Percentiles rank a stretch among this genome's conserved stretches.
phyloP scores from a whole-genome alignment of 352 stramenopile genomes.

The Ophiocytium majus region DNA sequence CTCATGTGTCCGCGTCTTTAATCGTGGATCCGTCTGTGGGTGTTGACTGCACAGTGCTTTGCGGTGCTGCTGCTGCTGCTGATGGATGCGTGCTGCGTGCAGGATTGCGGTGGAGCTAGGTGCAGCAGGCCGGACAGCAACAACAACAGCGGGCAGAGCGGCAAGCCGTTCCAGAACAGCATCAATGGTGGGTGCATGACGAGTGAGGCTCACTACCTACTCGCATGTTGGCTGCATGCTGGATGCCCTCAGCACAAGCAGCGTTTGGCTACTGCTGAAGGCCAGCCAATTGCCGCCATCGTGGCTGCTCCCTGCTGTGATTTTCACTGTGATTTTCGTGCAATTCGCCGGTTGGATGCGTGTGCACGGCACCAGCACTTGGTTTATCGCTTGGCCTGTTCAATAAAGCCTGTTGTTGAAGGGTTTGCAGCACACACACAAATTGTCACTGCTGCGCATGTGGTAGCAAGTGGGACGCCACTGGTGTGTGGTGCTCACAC shows the following conservation, averaged over 20 bases:
- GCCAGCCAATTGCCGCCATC: background rate
- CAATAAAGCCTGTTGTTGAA: too few relatives aligned
- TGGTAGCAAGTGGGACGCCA: too few relatives aligned
- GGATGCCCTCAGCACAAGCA: background rate
- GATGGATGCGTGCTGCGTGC: too few relatives aligned
- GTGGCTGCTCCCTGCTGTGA: background rate
- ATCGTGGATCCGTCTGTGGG: too few relatives aligned
- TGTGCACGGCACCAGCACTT: background rate
- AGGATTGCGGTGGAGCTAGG: background rate
- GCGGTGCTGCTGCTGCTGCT: background rate
- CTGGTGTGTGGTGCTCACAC: too few relatives aligned
- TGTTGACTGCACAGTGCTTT: background rate
- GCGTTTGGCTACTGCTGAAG: background rate
- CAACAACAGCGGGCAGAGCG: background rate
- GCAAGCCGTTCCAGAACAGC: background rate
- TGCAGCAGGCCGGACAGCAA: background rate
- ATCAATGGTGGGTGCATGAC: background rate
- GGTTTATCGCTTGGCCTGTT: too few relatives aligned
- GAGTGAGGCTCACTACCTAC: too few relatives aligned
- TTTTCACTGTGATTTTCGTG: background rate
- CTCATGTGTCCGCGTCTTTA: background rate
- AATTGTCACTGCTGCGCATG: too few relatives aligned
- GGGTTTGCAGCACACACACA: too few relatives aligned
- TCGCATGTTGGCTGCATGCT: background rate
- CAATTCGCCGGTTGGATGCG: background rate